Conservation (phyloP, 2,329 filamentous ascomycete genomes). For the Paraphoma chrysanthemicola region DNA sequence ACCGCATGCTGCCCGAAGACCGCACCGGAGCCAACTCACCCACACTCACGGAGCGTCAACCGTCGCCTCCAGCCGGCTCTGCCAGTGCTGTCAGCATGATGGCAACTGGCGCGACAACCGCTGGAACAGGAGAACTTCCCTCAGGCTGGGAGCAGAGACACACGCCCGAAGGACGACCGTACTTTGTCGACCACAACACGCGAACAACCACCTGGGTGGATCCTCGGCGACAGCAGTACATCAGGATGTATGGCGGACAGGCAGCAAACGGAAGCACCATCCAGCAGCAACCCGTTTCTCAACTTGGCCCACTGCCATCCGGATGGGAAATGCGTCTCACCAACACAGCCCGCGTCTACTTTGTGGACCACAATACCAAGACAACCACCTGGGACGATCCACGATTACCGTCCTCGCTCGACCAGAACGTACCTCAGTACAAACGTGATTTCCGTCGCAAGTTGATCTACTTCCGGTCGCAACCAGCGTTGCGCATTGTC, state of each 20-base stretch:
- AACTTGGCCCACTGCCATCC: constrained; percentile 91
- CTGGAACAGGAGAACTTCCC: constrained; percentile 92
- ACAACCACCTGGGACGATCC: constrained; percentile 99
- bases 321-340: constrained; percentile 99
- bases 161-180: constrained; percentile 91
- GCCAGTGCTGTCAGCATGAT: constrained; percentile 79
- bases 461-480: constrained; percentile 98
- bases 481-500: constrained; percentile 92
- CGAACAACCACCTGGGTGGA: constrained; percentile 99
- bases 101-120: constrained; percentile 92
- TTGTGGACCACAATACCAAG: constrained; percentile 99
- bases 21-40: constrained; percentile 93
- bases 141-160: constrained; percentile 96
- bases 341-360: constrained; percentile 97
- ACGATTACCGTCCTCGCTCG: constrained; percentile 89
- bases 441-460: constrained; percentile 99
- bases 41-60: constrained; percentile 66
- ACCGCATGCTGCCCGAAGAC: constrained; percentile 93
- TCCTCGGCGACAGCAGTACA: constrained; percentile 95
- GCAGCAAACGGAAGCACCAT: constrained; percentile 78
- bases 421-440: constrained; percentile 98
- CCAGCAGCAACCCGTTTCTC: constrained; percentile 96
- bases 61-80: constrained; percentile 46
- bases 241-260: constrained; percentile 95
- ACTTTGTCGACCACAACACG: constrained; percentile 99